A percentile compares a stretch with the other conserved stretches of the same genome.
Conservation (phyloP, 139 green algal species). For the Trebouxia sp. region DNA sequence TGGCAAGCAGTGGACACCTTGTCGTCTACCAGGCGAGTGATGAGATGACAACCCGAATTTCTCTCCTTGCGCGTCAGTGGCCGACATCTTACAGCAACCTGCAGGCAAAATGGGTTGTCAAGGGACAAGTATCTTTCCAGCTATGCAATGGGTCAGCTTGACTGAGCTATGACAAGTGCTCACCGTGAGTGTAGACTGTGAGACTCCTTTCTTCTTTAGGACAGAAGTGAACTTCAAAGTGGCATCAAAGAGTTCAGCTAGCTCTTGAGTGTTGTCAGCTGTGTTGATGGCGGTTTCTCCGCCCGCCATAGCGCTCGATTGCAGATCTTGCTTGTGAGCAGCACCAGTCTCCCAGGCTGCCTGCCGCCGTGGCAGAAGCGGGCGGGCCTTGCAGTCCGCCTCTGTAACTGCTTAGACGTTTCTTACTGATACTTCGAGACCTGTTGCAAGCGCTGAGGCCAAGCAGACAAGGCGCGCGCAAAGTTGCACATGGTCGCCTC, state of each 20-base stretch:
- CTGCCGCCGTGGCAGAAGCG: neutral
- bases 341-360: neutral
- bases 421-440: no score
- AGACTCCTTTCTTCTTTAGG: constrained; percentile 20
- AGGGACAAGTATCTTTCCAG: no score
- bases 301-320: neutral
- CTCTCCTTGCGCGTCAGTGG: constrained; percentile 23
- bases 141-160: no score
- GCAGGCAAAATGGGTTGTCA: no score
- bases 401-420: neutral
- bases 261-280: constrained; percentile 24
- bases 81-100: constrained; percentile 34
- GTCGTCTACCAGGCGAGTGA: constrained; percentile 26
- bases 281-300: neutral
- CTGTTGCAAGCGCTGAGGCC: no score
- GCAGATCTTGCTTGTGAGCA: neutral
- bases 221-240: constrained; percentile 24
- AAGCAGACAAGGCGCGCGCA: no score
- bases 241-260: constrained; percentile 28
- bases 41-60: neutral
- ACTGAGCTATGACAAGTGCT: no score
- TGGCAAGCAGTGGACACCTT: constrained; percentile 1
- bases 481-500: no score
- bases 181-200: constrained; percentile 26
- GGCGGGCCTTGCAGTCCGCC: neutral